Evolutionary conservation across 2,329 filamentous ascomycete genomes (phyloP), one percentile per base, ranked within the genome.

Genomic region (Colletotrichum lini): DNA sequence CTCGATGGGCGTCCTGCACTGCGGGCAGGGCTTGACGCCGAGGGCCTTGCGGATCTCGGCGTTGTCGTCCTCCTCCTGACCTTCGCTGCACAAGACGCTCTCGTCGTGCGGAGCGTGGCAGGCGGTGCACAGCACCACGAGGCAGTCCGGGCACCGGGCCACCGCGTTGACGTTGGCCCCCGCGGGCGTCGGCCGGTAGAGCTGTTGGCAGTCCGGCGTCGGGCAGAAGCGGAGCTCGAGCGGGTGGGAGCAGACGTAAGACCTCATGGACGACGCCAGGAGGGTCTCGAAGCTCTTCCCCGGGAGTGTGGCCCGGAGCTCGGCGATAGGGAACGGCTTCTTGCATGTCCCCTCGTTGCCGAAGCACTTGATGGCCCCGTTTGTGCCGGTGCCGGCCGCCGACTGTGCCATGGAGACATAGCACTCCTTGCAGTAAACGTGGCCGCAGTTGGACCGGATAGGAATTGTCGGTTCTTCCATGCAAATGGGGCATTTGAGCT

Each of bases 1-100:
- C 67, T 85, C 80, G 2, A 86, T 80, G 1, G 78, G 62, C 1
- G 78, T 80, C n/a, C 72, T 75, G 73, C 85, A 86, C 9, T 73
- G 74, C 0, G 82, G 84, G 45, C 85, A 87, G 44, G 80, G 76
- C 62, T 83, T 81, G 13, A 49, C 40, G 49, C 44, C 21, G 47
- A 63, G 47, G 8, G 49, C 3, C 38, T 83, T 79, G 0, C 80
- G 80, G 1, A 81, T 67, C 23, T 79, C 71, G 49, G 76, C 67
- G 74, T 82, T 84, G 0, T 75, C 67, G 65, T 74, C 74, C 2
- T 80, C 76, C 10, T 75, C 73, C 21, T 9, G 8, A 9, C 80
- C 72, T 7, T 82, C 77, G 2, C 74, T 78, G 26, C 83, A 84
- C 0, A 76, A 80, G 63, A 78, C 73, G 0, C 1, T 3, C 3